These are phyloP conservation scores for Bonia amplexicaulis DNA, from an alignment of 176 grass and related monocot genomes.

Conservation along the genomic window DNA sequence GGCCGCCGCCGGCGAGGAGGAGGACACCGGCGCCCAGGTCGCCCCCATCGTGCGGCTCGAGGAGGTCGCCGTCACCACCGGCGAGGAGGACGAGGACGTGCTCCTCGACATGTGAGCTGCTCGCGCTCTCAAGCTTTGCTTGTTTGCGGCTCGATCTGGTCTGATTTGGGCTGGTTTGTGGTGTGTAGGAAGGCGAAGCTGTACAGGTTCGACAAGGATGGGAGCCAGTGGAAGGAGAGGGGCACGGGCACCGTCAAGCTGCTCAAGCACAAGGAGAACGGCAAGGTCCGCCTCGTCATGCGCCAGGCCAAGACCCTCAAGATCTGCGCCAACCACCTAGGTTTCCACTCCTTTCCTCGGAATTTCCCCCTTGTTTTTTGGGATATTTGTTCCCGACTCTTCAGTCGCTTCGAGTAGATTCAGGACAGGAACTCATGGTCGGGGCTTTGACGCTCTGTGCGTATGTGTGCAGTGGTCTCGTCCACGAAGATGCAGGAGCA, in stretches of 20 bases:
- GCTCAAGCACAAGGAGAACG: slow-evolving; percentile 54
- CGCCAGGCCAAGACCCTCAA: slow-evolving; percentile 61
- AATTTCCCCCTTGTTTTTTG: neutral
- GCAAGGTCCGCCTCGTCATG: slow-evolving; percentile 79
- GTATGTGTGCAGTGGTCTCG: slow-evolving; percentile 43
- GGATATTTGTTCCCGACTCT: neutral
- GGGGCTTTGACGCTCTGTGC: neutral
- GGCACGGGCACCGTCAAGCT: slow-evolving; percentile 64
- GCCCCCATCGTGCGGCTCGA: slow-evolving; percentile 61
- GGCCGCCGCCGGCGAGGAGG: slow-evolving; percentile 47
- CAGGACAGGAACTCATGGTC: neutral
- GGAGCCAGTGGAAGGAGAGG: slow-evolving; percentile 68
- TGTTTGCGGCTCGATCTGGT: neutral
- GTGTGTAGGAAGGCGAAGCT: slow-evolving; percentile 57
- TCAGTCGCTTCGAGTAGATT: neutral
- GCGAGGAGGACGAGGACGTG: slow-evolving; percentile 68
- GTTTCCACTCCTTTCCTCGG: neutral
- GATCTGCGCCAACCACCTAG: slow-evolving; percentile 65
- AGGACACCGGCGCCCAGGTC: slow-evolving; percentile 74
- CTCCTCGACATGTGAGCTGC: slow-evolving; percentile 54
- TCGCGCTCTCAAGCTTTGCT: neutral
- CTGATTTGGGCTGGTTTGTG: neutral
- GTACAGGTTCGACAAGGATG: slow-evolving; percentile 60
- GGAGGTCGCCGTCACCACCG: slow-evolving; percentile 59
- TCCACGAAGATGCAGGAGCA: slow-evolving; percentile 81